Conservation (phyloP, 495 filamentous ascomycete species). For the Penicillium atrosanguineum region DNA sequence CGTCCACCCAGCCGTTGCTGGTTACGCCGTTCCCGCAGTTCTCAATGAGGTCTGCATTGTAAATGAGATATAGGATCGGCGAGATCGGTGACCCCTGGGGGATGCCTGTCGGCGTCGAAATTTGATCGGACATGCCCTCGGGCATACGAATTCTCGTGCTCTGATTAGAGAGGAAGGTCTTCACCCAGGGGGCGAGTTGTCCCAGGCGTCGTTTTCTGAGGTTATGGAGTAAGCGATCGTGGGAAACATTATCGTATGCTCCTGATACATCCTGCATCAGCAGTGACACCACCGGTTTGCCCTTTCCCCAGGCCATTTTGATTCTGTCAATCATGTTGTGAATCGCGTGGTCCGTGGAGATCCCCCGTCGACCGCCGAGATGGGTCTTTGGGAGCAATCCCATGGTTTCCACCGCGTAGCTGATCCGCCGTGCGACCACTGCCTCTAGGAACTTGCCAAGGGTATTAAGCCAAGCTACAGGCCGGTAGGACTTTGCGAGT, state of each 20-base stretch:
- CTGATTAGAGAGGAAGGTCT: not conserved
- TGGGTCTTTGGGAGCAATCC: not conserved
- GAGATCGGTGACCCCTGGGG: conserved; percentile 1
- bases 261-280: not conserved
- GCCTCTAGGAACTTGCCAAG: not conserved
- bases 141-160: not conserved
- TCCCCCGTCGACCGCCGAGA: not conserved
- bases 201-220: not conserved
- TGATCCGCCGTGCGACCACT: not conserved
- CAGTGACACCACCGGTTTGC: not conserved
- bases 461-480: not conserved
- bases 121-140: not conserved
- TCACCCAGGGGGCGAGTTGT: not conserved
- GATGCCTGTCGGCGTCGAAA: not conserved
- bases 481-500: not conserved
- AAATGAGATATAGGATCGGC: not conserved
- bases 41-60: not conserved
- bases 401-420: not conserved
- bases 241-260: not conserved
- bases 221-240: not conserved
- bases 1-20: not conserved
- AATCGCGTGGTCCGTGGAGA: not conserved
- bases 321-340: not conserved
- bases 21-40: not conserved
- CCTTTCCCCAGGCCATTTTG: not conserved